Percentiles rank a stretch among this genome's conserved stretches.
Conservation (phyloP, 2,329 filamentous ascomycete species). For the Talaromyces sp. region DNA sequence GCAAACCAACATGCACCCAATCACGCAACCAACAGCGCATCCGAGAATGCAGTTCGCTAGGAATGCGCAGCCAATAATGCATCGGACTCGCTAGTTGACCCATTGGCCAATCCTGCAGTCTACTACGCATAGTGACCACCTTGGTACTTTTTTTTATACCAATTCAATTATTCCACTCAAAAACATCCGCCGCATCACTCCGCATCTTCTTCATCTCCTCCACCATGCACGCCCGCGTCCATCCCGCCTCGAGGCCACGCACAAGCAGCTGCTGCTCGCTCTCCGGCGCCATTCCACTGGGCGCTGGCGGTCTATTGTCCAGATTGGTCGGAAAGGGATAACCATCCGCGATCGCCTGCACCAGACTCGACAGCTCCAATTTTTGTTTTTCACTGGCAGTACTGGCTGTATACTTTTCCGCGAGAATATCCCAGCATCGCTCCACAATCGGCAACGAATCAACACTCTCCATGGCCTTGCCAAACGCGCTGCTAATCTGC, state of each 20-base stretch:
- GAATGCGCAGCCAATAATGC: no score
- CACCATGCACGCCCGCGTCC: constrained; percentile 31
- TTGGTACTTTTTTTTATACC: no score
- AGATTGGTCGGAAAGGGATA: constrained; percentile 62
- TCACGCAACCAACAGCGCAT: no score
- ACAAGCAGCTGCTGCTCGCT: constrained; percentile 44
- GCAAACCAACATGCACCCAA: no score
- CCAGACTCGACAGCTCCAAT: constrained; percentile 42
- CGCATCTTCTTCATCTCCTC: constrained; percentile 35
- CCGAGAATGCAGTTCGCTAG: no score
- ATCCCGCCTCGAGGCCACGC: constrained; percentile 2
- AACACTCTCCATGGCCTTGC: constrained; percentile 60
- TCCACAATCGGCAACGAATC: constrained; percentile 51
- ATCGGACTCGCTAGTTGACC: no score
- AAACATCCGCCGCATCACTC: constrained; percentile 25
- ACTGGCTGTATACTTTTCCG: constrained; percentile 43
- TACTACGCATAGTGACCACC: no score
- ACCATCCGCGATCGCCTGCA: constrained; percentile 52
- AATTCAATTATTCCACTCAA: background rate
- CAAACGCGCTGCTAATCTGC: constrained; percentile 59
- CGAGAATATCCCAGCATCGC: constrained; percentile 51
- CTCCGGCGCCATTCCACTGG: constrained; percentile 56
- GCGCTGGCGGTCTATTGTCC: constrained; percentile 52
- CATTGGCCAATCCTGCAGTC: no score
- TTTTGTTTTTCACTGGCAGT: constrained; percentile 10